A percentile compares a stretch with the other conserved stretches of the same genome.
These are phyloP conservation scores for Xerophyta viscosa DNA, from an alignment of 106 monocot species.

Conservation along the genomic window DNA sequence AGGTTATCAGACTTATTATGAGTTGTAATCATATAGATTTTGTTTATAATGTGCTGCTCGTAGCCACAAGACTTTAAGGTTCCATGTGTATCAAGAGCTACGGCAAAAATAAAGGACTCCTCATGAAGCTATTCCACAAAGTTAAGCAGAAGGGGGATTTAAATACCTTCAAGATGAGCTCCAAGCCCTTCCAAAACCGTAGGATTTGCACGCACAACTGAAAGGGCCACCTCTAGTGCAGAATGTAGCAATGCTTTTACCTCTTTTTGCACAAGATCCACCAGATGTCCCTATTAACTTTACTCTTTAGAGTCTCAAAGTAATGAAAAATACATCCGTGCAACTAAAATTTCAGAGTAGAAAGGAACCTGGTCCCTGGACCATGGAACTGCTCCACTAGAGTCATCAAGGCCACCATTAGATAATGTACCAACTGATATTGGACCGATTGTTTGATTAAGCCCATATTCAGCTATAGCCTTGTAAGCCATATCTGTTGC, in stretches of 20 bases:
- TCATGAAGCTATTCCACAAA: neutral
- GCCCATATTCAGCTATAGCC: conserved; percentile 96
- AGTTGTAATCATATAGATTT: no score
- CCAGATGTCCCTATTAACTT: conserved; percentile 68
- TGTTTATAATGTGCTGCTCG: no score
- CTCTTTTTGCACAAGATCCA: conserved; percentile 86
- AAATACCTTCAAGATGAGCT: conserved; percentile 79
- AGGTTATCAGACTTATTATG: no score
- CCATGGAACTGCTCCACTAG: conserved; percentile 65
- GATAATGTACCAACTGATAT: conserved; percentile 79
- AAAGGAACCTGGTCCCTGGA: conserved; percentile 82
- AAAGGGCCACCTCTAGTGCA: conserved; percentile 89
- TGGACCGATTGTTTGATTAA: conserved; percentile 69
- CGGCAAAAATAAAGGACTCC: neutral
- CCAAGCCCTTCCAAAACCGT: conserved; percentile 88
- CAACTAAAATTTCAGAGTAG: neutral
- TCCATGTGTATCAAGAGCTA: neutral
- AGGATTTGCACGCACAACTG: conserved; percentile 81
- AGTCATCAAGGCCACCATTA: conserved; percentile 91
- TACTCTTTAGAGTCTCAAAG: neutral
- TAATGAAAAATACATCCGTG: neutral
- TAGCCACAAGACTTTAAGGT: no score
- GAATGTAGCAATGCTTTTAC: conserved; percentile 77
- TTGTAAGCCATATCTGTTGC: conserved; percentile 99
- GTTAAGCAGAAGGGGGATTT: neutral